Evolutionary conservation across 2,329 filamentous ascomycete genomes (phyloP), one percentile per base, ranked within the genome.

Genomic region (Phaeosphaeriaceae sp.): DNA sequence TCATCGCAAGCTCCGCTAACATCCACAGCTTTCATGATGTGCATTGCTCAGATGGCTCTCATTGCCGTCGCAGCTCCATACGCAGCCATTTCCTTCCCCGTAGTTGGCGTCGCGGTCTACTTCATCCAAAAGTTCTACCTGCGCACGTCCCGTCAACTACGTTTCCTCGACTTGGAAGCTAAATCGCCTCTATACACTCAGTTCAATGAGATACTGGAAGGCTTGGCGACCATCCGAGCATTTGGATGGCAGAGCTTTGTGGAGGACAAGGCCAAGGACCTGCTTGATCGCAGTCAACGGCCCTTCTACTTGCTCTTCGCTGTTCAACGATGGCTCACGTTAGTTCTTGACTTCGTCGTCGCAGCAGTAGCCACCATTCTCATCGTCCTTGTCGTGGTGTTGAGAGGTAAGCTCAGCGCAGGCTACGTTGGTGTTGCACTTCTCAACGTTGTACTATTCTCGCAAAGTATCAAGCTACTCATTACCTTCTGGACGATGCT

Each of bases 401-500:
- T 74, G 51, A 64, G 72, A 47, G 78, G 79, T 3, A 78, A 76
- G 17, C 72, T 84, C 13, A 79, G 78, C 48, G 78, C 81, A 1
- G 83, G 82, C 22, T 82, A 80, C 47, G 79, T 85, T 6, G 85
- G 84, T 56, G 78, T 86, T 7, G 83, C 83, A 0, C 70, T 87
- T 13, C 71, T 85, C 22, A 85, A 85, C 54, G 78, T 86, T 36
- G 81, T 87, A 24, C 72, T 80, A 21, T 85, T 87, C 70, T 85
- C 81, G 45, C 78, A 82, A 45, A 81, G 78, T 51, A 77, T 87
- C 57, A 83, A 82, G 55, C 69, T 81, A 10, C 70, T 85, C n/a
- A 77, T 85, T 7, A 70, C 78, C 0, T 81, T 79, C 47, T 88
- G 85, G 85, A 87, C 85, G 0, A 79, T 80, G 44, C 74, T 88